Base-by-base conservation (phyloP, 2,329 filamentous ascomycete genomes). In the Akanthomyces dipterigenus region DNA sequence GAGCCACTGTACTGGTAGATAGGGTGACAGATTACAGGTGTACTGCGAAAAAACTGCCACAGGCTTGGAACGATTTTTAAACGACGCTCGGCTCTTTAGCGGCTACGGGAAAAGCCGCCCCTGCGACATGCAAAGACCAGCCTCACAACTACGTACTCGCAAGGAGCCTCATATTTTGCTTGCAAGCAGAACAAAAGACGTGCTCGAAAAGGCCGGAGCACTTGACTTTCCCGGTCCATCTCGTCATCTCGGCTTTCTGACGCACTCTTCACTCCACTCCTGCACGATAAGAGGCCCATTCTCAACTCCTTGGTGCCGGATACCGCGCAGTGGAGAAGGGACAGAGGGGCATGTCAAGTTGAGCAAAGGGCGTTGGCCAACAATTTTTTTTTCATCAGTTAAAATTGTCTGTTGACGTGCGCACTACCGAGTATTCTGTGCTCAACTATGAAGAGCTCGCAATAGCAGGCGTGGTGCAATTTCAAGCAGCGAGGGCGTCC, bases 231-330 rank as follows among this genome's bases (percentile, higher is more conserved):
- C 31, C 11, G 5, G 31, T 34, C 18, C 51, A 43, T 59, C 56
- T 59, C 56, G 56, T 59, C 48, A 59, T 59, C 56, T 58, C 34
- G 36, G 36, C 34, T 9, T 34, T 59, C 46, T 49, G 48, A 59
- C 46, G 38, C 56, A 36, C 36, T 34, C 36, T 16, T n/a, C 36
- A 24, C 46, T 51, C 56, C 56, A 59, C 56, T 40, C 16, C n/a
- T 59, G 49, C n/a, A 51, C 46, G 56, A 59, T 59, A 59, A 59
- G 46, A 24, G 56, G 24, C 48, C 46, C 36, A 43, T 28, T 31
- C 22, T 34, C 50, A 26, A 22, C 22, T 18, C 14, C 16, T 38
- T 11, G 36, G 20, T 34, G 7, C 31, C 55, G 55, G 24, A 48
- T 40, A 58, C 31, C 54, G 54, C 36, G 8, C 38, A 38, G 54